phyloP scores from a whole-genome alignment of 768 basidiomycete species.

The Hygrocybe punicea region DNA sequence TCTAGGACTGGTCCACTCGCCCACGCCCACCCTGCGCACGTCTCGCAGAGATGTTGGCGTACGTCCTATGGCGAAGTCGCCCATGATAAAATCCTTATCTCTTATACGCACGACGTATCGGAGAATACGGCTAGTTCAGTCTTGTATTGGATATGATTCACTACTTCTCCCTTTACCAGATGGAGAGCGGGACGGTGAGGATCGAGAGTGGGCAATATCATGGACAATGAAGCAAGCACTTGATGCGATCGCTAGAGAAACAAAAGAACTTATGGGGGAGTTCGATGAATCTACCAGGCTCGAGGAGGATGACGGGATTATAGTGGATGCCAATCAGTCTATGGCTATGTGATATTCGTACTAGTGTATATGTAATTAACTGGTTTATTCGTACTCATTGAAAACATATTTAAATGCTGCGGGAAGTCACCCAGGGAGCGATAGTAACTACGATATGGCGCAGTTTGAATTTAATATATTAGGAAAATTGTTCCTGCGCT shows the following conservation, averaged over 20 bases:
- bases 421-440: too few species aligned
- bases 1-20: slow-evolving; percentile 16
- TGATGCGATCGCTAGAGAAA: slow-evolving; percentile 52
- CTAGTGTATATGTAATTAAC: too few species aligned
- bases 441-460: too few species aligned
- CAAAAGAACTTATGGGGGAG: slow-evolving; percentile 55
- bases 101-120: slow-evolving; percentile 59
- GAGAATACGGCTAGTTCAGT: slow-evolving; percentile 60
- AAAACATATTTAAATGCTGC: too few species aligned
- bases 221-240: slow-evolving; percentile 58
- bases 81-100: slow-evolving; percentile 46
- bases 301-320: slow-evolving; percentile 28
- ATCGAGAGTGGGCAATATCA: slow-evolving; percentile 37
- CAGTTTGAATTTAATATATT: too few species aligned
- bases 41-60: slow-evolving; percentile 15
- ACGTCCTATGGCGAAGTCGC: slow-evolving; percentile 33
- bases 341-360: too few species aligned
- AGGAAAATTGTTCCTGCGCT: too few species aligned
- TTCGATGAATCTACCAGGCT: slow-evolving; percentile 42
- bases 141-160: slow-evolving; percentile 56
- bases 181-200: slow-evolving; percentile 27
- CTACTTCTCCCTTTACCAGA: slow-evolving; percentile 48
- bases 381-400: too few species aligned
- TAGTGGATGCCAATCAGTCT: too few species aligned
- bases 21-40: slow-evolving; percentile 10